A percentile compares a stretch with the other conserved stretches of the same genome.
Evolutionary conservation across 768 basidiomycete species (phyloP).

Genomic region (Mycena haematopus): DNA sequence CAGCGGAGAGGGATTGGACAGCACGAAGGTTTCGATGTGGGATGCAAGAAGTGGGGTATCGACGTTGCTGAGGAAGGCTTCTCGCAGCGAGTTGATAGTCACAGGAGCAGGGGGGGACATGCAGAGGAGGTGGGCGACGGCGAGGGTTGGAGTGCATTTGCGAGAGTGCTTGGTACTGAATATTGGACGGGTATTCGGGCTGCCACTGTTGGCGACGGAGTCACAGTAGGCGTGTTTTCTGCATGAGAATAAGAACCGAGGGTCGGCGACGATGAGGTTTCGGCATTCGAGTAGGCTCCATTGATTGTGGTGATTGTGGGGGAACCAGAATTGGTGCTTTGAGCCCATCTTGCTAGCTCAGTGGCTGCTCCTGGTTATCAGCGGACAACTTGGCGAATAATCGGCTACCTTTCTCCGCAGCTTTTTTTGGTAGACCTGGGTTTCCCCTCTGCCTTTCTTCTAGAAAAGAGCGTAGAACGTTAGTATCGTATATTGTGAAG

Average conservation of each 20-base stretch:
- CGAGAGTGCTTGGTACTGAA: conserved; percentile 21
- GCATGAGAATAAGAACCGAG: conserved; percentile 46
- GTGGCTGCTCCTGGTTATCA: conserved; percentile 17
- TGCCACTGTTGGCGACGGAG: conserved; percentile 21
- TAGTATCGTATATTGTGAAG: too few species aligned
- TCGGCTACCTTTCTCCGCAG: conserved; percentile 55
- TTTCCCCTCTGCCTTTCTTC: conserved; percentile 62
- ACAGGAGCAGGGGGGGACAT: conserved; percentile 28
- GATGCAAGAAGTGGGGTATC: conserved; percentile 57
- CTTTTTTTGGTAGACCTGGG: conserved; percentile 58
- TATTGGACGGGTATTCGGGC: conserved; percentile 25
- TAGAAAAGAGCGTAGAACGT: conserved; percentile 5
- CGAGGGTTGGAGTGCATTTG: conserved; percentile 30
- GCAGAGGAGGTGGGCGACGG: conserved; percentile 31
- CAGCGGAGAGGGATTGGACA: conserved; percentile 54
- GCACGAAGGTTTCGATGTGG: conserved; percentile 58
- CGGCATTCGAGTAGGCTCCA: conserved; percentile 11
- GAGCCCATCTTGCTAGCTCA: conserved; percentile 13
- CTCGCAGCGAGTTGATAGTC: conserved; percentile 46
- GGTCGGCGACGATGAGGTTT: conserved; percentile 38
- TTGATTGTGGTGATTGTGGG: too few species aligned
- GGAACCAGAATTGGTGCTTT: background rate
- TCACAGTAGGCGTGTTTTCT: conserved; percentile 34
- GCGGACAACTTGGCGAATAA: conserved; percentile 8
- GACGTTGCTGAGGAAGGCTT: conserved; percentile 54